Conservation (phyloP, 2,329 filamentous ascomycete genomes). For the Fusarium domesticum region DNA sequence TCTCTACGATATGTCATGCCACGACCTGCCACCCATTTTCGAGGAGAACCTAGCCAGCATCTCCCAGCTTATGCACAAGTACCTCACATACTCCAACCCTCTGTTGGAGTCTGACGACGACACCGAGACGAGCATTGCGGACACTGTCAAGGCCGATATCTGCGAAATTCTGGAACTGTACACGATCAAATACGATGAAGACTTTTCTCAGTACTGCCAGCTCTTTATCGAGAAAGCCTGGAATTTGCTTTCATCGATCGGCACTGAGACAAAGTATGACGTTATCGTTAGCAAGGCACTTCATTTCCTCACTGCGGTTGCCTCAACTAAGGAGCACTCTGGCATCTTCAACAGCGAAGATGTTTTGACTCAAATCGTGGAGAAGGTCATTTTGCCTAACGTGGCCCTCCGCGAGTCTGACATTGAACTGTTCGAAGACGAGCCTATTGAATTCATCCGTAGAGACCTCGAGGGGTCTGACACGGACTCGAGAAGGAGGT, state of each 20-base stretch:
- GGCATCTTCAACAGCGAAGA: slow-evolving; percentile 79
- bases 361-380: slow-evolving; percentile 80
- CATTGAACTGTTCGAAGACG: slow-evolving; percentile 94
- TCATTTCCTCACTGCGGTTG: slow-evolving; percentile 89
- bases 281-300: slow-evolving; percentile 90
- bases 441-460: slow-evolving; percentile 97
- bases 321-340: slow-evolving; percentile 73
- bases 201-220: slow-evolving; percentile 74
- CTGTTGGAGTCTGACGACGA: slow-evolving; percentile 82
- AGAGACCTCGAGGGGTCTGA: slow-evolving; percentile 94
- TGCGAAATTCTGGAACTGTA: slow-evolving; percentile 89
- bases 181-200: slow-evolving; percentile 92
- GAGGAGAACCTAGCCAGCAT: slow-evolving; percentile 82
- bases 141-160: slow-evolving; percentile 88
- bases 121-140: slow-evolving; percentile 77
- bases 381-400: slow-evolving; percentile 94
- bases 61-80: slow-evolving; percentile 81
- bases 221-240: slow-evolving; percentile 89
- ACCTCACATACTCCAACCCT: slow-evolving; percentile 85
- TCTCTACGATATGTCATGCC: slow-evolving; percentile 94
- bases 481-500: slow-evolving; percentile 85
- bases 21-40: slow-evolving; percentile 91
- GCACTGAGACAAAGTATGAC: slow-evolving; percentile 88
- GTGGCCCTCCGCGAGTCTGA: slow-evolving; percentile 89
- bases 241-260: slow-evolving; percentile 83